Evolutionary conservation across 768 basidiomycete genomes (phyloP).

Genomic region (Pleurotus pulmonarius): DNA sequence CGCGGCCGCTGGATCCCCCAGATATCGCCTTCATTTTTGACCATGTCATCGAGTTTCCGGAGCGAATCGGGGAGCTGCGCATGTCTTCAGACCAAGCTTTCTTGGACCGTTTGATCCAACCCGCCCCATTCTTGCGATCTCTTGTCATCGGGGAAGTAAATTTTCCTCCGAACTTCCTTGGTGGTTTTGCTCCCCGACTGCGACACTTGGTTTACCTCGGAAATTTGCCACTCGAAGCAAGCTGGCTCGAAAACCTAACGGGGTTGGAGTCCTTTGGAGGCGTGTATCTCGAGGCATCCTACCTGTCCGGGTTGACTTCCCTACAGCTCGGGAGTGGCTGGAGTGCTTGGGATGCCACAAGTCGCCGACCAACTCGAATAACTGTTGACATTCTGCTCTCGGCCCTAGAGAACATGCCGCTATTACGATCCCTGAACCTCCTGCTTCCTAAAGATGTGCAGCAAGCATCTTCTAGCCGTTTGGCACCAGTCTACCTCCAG

Average conservation of each 20-base stretch:
- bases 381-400: not conserved
- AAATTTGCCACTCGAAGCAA: not conserved
- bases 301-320: not conserved
- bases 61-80: too few relatives aligned
- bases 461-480: too few relatives aligned
- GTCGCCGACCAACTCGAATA: not conserved
- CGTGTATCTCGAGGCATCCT: not conserved
- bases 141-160: not conserved
- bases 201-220: not conserved
- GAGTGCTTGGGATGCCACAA: not conserved
- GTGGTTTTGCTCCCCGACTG: not conserved
- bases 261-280: too few relatives aligned
- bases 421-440: not conserved
- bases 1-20: too few relatives aligned
- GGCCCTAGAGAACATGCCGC: not conserved
- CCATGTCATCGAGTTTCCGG: too few relatives aligned
- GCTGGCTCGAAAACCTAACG: too few relatives aligned
- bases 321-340: not conserved
- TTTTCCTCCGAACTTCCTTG: not conserved
- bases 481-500: not conserved
- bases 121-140: not conserved
- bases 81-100: too few relatives aligned
- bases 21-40: too few relatives aligned
- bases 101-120: not conserved
- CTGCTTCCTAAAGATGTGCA: not conserved